Base-by-base conservation (phyloP, 768 basidiomycete species). In the Suillus discolor region DNA sequence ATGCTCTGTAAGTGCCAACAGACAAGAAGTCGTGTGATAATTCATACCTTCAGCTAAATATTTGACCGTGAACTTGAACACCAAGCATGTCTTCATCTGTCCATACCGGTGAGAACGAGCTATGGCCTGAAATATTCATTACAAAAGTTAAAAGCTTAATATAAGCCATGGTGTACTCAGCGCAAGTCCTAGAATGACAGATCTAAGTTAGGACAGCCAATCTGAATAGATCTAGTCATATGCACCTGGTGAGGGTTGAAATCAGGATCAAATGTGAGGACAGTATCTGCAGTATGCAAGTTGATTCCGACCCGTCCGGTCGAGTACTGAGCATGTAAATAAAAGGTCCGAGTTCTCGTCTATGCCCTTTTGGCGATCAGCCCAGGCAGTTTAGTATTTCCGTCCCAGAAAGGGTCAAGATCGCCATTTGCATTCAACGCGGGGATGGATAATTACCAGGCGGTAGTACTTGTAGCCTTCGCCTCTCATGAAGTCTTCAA, bases 21-120 rank as follows among this genome's bases (percentile, higher is more conserved):
- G 16, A 41, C 25, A 41, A 39, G 23, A 41, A 41, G 15, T 25
- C 57, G 65, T 53, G 16, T n/a, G 53, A 45, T n/a, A 57, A 62
- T 49, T 47, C 75, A 65, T 62, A 88, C 93, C 94, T 85, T 96
- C 94, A 12, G 96, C 94, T 8, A 94, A 94, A 64, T 91, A 89
- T 77, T 97, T 97, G 63, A 94, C 88, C 93, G 98, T 95, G 51
- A 99, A 79, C 74, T 97, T 98, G 83, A 98, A 97, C 31, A 97
- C 95, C 53, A 97, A 82, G 66, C 95, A 96, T 6, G 93, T 94
- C 73, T 97, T 98, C 78, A 87, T 86, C 78, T 99, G 97, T 2
- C 97, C 97, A 73, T 90, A 98, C 62, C 97, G 88, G 80, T 99
- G 94, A 31, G 95, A 88, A 60, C 97, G 89, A 28, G 25, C 25